A percentile compares a stretch with the other conserved stretches of the same genome.
Evolutionary conservation across 2,329 filamentous ascomycete species (phyloP).

Genomic region (Colletotrichum orbiculare): DNA sequence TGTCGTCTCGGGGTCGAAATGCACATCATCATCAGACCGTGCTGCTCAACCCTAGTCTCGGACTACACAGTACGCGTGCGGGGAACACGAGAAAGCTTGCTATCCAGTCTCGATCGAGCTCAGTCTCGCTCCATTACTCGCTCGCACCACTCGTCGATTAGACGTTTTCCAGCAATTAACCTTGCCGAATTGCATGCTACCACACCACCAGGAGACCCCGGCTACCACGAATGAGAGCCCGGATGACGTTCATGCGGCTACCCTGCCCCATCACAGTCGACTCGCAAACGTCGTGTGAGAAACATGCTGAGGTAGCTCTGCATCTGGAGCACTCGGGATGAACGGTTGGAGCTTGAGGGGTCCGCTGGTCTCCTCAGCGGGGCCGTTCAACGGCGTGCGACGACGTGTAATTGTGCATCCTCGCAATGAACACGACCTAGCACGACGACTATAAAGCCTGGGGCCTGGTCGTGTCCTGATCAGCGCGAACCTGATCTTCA

Average conservation of each 20-base stretch:
- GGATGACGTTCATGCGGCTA: conserved; percentile 26
- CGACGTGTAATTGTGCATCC: conserved; percentile 14
- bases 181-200: conserved; percentile 20
- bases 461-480: conserved; percentile 2
- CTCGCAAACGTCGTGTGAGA: conserved; percentile 1
- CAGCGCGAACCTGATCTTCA: background rate
- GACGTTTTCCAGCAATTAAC: conserved; percentile 16
- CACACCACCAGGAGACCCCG: conserved; percentile 15
- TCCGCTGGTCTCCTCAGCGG: conserved; percentile 10
- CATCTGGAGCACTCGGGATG: conserved; percentile 12
- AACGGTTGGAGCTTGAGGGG: conserved; percentile 17
- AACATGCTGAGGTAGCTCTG: conserved; percentile 9
- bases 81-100: conserved; percentile 13
- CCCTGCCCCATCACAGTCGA: conserved; percentile 9
- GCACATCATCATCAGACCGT: conserved; percentile 21
- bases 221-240: conserved; percentile 20
- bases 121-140: conserved; percentile 32
- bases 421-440: conserved; percentile 5
- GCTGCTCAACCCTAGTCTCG: conserved; percentile 4
- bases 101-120: background rate
- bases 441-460: conserved; percentile 17
- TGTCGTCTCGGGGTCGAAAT: conserved; percentile 3
- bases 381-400: background rate
- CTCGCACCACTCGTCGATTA: conserved; percentile 27
- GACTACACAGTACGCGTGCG: background rate